A percentile compares a stretch with the other conserved stretches of the same genome.
Evolutionary conservation across 2,329 filamentous ascomycete genomes (phyloP).

Genomic region (Xylaria sp.): DNA sequence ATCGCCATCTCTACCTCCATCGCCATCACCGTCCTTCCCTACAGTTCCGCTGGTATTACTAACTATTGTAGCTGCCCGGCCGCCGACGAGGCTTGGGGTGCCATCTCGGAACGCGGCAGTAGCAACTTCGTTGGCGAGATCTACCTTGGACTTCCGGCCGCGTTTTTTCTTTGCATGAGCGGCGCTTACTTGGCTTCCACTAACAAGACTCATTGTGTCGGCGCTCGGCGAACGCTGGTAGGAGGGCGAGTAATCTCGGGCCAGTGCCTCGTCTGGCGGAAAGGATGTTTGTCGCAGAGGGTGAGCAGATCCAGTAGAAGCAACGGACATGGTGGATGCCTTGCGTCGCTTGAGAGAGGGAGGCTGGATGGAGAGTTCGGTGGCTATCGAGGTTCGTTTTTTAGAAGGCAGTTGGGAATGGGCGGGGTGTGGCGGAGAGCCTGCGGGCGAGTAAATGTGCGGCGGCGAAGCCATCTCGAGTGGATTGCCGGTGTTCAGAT

Average conservation of each 20-base stretch:
- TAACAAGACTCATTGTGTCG: conserved; percentile 68
- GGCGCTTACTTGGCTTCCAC: conserved; percentile 67
- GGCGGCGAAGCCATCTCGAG: conserved; percentile 66
- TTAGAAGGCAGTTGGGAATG: conserved; percentile 65
- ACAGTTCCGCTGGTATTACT: conserved; percentile 55
- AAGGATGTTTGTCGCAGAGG: conserved; percentile 85
- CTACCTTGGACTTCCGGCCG: conserved; percentile 68
- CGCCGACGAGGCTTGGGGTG: conserved; percentile 55
- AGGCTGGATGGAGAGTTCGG: conserved; percentile 60
- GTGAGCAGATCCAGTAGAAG: conserved; percentile 65
- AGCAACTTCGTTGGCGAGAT: conserved; percentile 61
- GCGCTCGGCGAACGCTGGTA: conserved; percentile 72
- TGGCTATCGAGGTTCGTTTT: conserved; percentile 70
- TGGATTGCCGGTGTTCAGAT: not conserved
- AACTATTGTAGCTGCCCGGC: conserved; percentile 57
- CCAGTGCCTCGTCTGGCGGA: conserved; percentile 67
- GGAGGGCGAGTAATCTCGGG: conserved; percentile 59
- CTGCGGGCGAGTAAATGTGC: conserved; percentile 60
- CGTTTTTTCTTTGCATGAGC: conserved; percentile 67
- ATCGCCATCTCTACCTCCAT: conserved; percentile 65
- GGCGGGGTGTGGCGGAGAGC: conserved; percentile 65
- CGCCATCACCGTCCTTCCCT: conserved; percentile 61
- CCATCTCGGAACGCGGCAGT: conserved; percentile 54
- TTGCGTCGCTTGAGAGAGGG: conserved; percentile 74
- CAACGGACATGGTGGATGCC: conserved; percentile 69